phyloP scores from a whole-genome alignment of 805 yeast species.

The Metschnikowia aberdeeniae region DNA sequence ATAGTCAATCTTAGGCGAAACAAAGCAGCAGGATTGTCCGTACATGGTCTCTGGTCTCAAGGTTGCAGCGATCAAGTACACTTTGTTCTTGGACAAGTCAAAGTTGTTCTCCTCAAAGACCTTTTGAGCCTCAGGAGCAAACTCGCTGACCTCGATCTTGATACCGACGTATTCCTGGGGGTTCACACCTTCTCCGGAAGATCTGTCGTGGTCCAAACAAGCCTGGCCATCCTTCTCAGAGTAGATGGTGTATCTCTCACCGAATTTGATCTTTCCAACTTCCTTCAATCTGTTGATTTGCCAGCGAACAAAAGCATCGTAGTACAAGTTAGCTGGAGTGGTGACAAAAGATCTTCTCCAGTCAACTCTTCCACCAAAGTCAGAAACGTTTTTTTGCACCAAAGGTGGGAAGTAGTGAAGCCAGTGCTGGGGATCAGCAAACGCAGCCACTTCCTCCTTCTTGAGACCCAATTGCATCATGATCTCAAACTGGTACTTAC shows the following conservation, averaged over 20 bases:
- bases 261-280: slow-evolving; percentile 89
- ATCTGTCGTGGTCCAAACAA: slow-evolving; percentile 98
- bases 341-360: slow-evolving; percentile 97
- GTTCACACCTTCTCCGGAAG: slow-evolving; percentile 91
- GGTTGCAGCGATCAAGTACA: slow-evolving; percentile 91
- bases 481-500: slow-evolving; percentile 92
- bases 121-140: slow-evolving; percentile 54
- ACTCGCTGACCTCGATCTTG: slow-evolving; percentile 70
- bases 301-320: slow-evolving; percentile 90
- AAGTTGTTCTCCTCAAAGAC: slow-evolving; percentile 48
- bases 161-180: slow-evolving; percentile 96
- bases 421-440: slow-evolving; percentile 94
- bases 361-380: slow-evolving; percentile 90
- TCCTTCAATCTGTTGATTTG: slow-evolving; percentile 86
- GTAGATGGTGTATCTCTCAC: slow-evolving; percentile 95
- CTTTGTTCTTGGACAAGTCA: slow-evolving; percentile 51
- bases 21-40: slow-evolving; percentile 97
- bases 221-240: slow-evolving; percentile 99
- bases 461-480: slow-evolving; percentile 92
- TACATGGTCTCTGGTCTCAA: slow-evolving; percentile 98
- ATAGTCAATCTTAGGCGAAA: slow-evolving; percentile 88
- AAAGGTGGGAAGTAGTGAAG: slow-evolving; percentile 86
- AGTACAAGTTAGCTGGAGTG: slow-evolving; percentile 92
- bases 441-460: slow-evolving; percentile 75
- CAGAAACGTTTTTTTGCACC: slow-evolving; percentile 72